These are phyloP conservation scores for Lepiota subincarnata DNA, from an alignment of 768 basidiomycete species.

Conservation along the genomic window DNA sequence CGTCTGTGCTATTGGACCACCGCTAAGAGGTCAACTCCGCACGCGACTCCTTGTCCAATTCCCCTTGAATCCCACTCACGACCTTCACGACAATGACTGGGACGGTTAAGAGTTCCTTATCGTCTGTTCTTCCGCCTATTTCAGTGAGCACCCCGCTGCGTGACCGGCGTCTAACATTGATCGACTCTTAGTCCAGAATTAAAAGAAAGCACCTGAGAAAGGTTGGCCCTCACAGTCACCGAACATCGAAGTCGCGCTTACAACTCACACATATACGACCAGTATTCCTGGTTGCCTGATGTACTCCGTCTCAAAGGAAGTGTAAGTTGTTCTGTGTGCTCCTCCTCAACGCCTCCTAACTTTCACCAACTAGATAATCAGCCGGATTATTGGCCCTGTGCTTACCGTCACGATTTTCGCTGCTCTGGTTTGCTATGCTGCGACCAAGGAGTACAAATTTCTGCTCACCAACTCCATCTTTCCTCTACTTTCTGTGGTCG, in stretches of 20 bases:
- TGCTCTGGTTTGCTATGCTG: conserved; percentile 52
- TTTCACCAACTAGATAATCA: conserved; percentile 49
- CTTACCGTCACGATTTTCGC: conserved; percentile 80
- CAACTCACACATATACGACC: background rate
- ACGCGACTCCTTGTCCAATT: background rate
- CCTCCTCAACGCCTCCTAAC: conserved; percentile 1
- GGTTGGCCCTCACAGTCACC: conserved; percentile 22
- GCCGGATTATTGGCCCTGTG: conserved; percentile 75
- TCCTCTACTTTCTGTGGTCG: conserved; percentile 86
- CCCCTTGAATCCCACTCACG: background rate
- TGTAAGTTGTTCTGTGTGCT: conserved; percentile 38
- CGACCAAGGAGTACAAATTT: conserved; percentile 52
- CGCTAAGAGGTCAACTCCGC: background rate
- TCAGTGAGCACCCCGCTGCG: conserved; percentile 16
- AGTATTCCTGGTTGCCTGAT: conserved; percentile 91
- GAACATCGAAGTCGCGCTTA: background rate
- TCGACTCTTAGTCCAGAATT: conserved; percentile 34
- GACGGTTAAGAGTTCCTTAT: conserved; percentile 26
- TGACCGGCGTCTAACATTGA: background rate
- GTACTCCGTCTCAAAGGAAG: conserved; percentile 81
- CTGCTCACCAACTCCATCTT: conserved; percentile 79
- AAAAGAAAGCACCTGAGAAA: conserved; percentile 52
- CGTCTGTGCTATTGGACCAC: background rate
- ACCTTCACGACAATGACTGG: conserved; percentile 12
- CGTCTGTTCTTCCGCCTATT: conserved; percentile 26